These are phyloP conservation scores for Penicillium brevicompactum DNA, from an alignment of 2,329 filamentous ascomycete species.

Conservation along the genomic window DNA sequence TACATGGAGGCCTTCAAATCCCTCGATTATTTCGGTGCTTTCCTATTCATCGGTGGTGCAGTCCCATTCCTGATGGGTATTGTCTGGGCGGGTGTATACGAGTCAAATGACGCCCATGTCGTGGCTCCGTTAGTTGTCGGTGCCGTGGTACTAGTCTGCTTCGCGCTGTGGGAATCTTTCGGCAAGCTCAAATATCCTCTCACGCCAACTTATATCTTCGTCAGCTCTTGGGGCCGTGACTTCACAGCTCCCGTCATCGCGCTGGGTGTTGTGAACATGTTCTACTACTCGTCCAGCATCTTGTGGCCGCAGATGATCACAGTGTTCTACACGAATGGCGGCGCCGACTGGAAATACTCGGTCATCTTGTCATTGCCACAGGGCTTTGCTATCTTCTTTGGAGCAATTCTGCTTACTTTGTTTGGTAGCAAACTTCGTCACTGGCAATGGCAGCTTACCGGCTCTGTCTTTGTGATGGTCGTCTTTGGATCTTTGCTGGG, in stretches of 20 bases:
- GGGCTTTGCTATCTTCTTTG: conserved; percentile 49
- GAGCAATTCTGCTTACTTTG: conserved; percentile 44
- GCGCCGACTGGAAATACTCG: conserved; percentile 36
- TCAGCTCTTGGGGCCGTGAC: conserved; percentile 48
- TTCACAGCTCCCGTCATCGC: conserved; percentile 51
- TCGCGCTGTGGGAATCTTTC: conserved; percentile 46
- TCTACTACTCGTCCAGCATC: conserved; percentile 53
- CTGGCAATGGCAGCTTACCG: conserved; percentile 53
- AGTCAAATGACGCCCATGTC: conserved; percentile 40
- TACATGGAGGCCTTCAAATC: conserved; percentile 38
- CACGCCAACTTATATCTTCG: conserved; percentile 51
- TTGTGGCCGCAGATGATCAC: conserved; percentile 53
- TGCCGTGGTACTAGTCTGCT: conserved; percentile 36
- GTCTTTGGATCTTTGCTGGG: conserved; percentile 51
- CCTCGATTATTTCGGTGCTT: conserved; percentile 42
- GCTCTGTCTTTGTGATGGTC: conserved; percentile 50
- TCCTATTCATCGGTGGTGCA: conserved; percentile 41
- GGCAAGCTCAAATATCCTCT: conserved; percentile 42
- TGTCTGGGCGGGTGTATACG: conserved; percentile 41
- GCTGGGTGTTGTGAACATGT: conserved; percentile 53
- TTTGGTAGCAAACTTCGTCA: conserved; percentile 48
- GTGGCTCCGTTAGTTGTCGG: conserved; percentile 42
- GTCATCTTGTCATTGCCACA: conserved; percentile 47
- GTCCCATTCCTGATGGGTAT: conserved; percentile 45
- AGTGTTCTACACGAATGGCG: conserved; percentile 46